Percentiles rank a stretch among this genome's conserved stretches.
Conservation (phyloP, 257 asterid genomes). For the Solanum commersonii region DNA sequence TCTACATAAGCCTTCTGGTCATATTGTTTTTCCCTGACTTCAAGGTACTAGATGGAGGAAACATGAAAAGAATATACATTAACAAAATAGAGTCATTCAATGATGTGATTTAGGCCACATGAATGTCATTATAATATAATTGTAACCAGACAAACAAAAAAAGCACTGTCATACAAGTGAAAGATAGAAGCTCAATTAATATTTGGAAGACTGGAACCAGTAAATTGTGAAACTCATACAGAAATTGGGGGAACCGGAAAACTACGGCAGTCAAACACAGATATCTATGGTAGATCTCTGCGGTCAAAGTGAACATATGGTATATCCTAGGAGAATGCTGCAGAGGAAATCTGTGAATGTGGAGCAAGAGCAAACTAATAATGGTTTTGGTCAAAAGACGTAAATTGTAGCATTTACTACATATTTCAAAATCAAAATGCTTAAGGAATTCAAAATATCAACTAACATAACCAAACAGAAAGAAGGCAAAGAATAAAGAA, state of each 20-base stretch:
- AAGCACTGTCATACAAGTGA: not conserved
- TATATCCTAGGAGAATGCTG: not conserved
- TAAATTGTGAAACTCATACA: not conserved
- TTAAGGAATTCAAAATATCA: not conserved
- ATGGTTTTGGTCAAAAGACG: not conserved
- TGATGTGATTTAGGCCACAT: not conserved
- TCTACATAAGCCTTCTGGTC: slow-evolving; percentile 73
- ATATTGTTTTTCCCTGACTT: slow-evolving; percentile 96
- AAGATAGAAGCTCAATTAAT: not conserved
- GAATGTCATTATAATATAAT: not conserved
- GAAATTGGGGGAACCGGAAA: not conserved
- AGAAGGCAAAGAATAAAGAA: not conserved
- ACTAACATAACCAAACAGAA: not conserved
- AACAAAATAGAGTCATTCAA: not conserved
- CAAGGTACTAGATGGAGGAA: slow-evolving; percentile 49
- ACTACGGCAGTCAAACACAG: not conserved
- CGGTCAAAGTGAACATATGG: not conserved
- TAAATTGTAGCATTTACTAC: not conserved
- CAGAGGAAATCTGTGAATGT: not conserved
- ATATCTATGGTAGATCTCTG: not conserved
- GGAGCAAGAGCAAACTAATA: not conserved
- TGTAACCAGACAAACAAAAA: not conserved
- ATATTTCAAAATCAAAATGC: not conserved
- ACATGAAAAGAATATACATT: not conserved
- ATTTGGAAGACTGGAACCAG: not conserved